Base-by-base conservation (phyloP, 1,284 basidiomycete species). In the Schizophyllum commune region DNA sequence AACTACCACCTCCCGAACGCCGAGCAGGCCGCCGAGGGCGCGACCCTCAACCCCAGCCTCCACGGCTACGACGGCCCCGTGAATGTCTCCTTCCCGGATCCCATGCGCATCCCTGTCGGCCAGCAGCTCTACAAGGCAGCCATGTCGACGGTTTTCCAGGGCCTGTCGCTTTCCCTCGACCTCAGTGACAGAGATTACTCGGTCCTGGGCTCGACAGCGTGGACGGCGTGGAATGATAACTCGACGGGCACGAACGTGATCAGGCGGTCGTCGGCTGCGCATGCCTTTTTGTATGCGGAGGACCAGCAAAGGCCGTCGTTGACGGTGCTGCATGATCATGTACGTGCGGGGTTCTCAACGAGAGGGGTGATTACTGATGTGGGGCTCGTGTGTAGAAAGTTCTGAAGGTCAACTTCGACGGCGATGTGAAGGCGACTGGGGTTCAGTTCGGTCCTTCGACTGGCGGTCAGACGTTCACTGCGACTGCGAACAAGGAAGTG, bases 241-340 rank as follows among this genome's bases (percentile, higher is more conserved):
- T 59, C 11, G 60, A 65, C 1, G 58, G 61, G 27, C 58, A 63
- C 27, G 67, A 63, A 8, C 8, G 39, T 47, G 39, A 47, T 47
- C 8, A 63, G 68, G 22, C 74, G 77, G 6, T 71, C 71, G 0
- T 75, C 74, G 4, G 72, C 78, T 0, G 75, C 76, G 8, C 71
- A 73, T 1, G 76, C 75, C 1, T 77, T 77, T 65, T 69, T 74
- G 32, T 69, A 73, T 3, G 74, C 77, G 0, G 65, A 73, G 5
- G 68, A 70, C 55, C 60, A 66, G 19, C 58, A 63, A 13, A 67
- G 75, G 20, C 58, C 67, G n/a, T 74, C 72, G 33, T 65, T 77
- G 56, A 69, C 70, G 6, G 68, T 76, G 17, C 66, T 79, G 5
- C 69, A 71, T 1, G 70, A 71, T 9, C 69, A 73, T 51, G 53